Conservation (phyloP, 2,329 filamentous ascomycete genomes). For the Trichoderma cornu-damae region DNA sequence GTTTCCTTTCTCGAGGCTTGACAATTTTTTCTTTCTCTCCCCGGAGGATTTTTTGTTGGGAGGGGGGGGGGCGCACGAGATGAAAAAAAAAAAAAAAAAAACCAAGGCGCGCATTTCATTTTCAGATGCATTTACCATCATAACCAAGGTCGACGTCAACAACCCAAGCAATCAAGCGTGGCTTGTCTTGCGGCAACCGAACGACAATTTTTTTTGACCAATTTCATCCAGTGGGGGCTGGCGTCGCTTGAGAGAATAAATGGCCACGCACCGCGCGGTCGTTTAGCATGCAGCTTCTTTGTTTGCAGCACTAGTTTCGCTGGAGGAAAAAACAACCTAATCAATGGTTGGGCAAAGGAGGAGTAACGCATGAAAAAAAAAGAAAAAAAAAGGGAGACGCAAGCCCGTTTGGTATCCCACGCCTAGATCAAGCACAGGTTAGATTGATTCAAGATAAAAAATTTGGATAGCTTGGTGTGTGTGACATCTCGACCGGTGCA, state of each 20-base stretch:
- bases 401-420: neutral
- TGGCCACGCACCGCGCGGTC: slow-evolving; percentile 7
- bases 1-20: neutral
- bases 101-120: too few relatives aligned
- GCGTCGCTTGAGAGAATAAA: neutral
- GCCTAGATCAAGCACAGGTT: neutral
- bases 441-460: neutral
- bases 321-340: neutral
- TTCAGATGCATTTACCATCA: neutral
- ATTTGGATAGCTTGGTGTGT: neutral
- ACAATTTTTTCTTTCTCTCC: neutral
- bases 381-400: neutral
- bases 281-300: slow-evolving; percentile 7
- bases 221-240: neutral
- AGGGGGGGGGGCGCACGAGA: too few relatives aligned
- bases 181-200: neutral
- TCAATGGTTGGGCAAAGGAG: neutral
- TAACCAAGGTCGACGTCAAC: neutral
- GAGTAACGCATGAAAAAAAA: neutral
- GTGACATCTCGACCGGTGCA: neutral
- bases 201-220: neutral
- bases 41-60: too few relatives aligned
- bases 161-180: neutral
- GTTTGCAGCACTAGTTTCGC: neutral
- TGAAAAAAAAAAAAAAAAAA: neutral